Conservation (phyloP, 169 alveolate species). For the Plasmodium blacklocki region DNA sequence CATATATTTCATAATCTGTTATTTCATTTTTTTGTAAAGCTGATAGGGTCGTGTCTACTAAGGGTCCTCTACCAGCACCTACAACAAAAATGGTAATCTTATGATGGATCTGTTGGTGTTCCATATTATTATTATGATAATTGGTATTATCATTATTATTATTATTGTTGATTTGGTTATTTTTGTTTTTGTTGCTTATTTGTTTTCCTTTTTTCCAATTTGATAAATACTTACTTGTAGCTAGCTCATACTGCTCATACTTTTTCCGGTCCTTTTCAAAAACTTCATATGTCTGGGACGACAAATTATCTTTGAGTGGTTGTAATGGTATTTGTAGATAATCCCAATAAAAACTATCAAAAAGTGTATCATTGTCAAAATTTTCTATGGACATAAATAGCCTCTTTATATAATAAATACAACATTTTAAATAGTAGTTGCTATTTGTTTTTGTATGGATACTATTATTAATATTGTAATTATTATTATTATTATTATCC, state of each 20-base stretch:
- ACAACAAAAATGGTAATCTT: constrained; percentile 77
- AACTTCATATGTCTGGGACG: constrained; percentile 80
- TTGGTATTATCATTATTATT: constrained; percentile 10
- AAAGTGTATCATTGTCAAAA: constrained; percentile 48
- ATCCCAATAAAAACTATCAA: constrained; percentile 76
- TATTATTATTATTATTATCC: not conserved
- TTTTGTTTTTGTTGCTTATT: not conserved
- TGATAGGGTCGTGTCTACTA: constrained; percentile 79
- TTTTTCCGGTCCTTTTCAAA: constrained; percentile 82
- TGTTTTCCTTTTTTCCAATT: constrained; percentile 16
- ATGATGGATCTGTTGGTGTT: not conserved
- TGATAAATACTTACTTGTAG: constrained; percentile 75
- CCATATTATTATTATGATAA: not conserved
- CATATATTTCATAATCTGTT: constrained; percentile 75
- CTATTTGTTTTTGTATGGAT: not conserved
- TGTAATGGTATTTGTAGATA: constrained; percentile 84
- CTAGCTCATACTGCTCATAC: constrained; percentile 80
- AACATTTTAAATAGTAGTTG: constrained; percentile 30
- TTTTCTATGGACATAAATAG: constrained; percentile 69
- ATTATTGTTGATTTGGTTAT: not conserved
- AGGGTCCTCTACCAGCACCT: constrained; percentile 88
- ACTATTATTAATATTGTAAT: too few species aligned
- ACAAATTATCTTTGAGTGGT: constrained; percentile 85
- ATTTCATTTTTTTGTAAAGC: constrained; percentile 77
- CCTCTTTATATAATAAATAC: constrained; percentile 71